Evolutionary conservation across 768 basidiomycete species (phyloP), one percentile per base, ranked within the genome.

Genomic region (Xerocomus spinulosus): DNA sequence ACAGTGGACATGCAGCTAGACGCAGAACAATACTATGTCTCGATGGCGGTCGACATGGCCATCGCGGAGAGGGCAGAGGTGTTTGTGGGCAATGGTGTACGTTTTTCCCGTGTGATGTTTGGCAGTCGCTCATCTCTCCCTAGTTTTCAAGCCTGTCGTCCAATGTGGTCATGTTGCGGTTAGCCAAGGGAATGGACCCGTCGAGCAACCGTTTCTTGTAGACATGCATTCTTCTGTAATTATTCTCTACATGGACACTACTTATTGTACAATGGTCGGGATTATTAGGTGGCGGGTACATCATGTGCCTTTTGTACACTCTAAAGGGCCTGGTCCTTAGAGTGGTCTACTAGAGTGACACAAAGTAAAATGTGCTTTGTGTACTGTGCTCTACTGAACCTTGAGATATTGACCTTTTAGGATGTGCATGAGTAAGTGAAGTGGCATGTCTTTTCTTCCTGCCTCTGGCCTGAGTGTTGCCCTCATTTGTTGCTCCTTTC

Each of bases 1-100:
- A 76, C 71, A 13, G 49, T 64, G 7, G 74, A 75, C 28, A 39
- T 71, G n/a, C 52, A 51, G 35, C 59, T 82, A 21, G 76, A 74
- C 48, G 50, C 64, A 29, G 73, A 72, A 40, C 79, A 82, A 57
- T 61, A 55, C 13, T 62, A 76, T 13, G 76, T 81, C 3, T 68
- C 66, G 21, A 74, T 74, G 59, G 79, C 78, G 1, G 72, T 81
- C 30, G 81, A 82, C 57, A 82, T 83, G 81, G 77, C 73, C 10
- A 71, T 83, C 21, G 81, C 77, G 1, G 72, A 77, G 57, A 66
- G 68, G 40, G 79, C 79, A 1, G 77, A 82, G 54, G 76, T 81
- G 34, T 82, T 81, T 56, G 64, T 82, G 7, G 81, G 81, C 0
- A 83, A 82, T 53, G 80, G 81, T 47, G 79, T 81, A 40, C 56